Evolutionary conservation across 768 basidiomycete species (phyloP), one percentile per base, ranked within the genome.

Genomic region (Mycena leptocephala): DNA sequence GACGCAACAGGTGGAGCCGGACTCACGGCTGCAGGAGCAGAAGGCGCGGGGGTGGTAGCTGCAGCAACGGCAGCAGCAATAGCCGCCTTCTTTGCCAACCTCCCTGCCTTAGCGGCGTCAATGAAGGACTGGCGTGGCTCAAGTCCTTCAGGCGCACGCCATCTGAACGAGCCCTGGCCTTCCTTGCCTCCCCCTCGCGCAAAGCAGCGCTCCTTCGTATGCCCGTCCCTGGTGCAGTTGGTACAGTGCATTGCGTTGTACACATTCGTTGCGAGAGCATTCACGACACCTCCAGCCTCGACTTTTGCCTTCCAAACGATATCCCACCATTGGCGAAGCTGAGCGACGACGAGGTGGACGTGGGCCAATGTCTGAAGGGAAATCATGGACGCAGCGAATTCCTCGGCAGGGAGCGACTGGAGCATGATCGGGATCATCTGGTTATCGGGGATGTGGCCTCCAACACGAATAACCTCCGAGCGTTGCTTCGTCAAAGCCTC

Each of bases 101-200:
- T 5, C 22, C 8, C 37, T 7, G 37, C 14, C 37, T 14, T 39
- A 14, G 37, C 37, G 7, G 68, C 55, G 26, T 70, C 22, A 20
- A 58, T 30, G 8, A 53, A 32, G 5, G 43, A 5, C 20, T 55
- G 37, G 2, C 70, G 70, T 4, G 70, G 70, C 43, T 71, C 70
- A 11, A 20, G 16, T 2, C 70, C 58, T 58, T 41, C 61, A 11
- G 51, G 46, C 20, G 24, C 37, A 39, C 11, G 11, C 64, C 76
- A 73, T 53, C 71, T 61, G 30, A 51, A 55, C 0, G 77, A 81
- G 0, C 79, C 79, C 58, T 83, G 82, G 1, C 82, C 83, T 53
- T 83, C 82, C 32, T 80, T 81, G 2, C 82, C 83, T 28, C 83
- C 82, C 1, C 83, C 83, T 26, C 73, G 72, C n/a, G 58, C 76